Base-by-base conservation (phyloP, 139 green algal species). In the Ettlia oleoabundans region DNA sequence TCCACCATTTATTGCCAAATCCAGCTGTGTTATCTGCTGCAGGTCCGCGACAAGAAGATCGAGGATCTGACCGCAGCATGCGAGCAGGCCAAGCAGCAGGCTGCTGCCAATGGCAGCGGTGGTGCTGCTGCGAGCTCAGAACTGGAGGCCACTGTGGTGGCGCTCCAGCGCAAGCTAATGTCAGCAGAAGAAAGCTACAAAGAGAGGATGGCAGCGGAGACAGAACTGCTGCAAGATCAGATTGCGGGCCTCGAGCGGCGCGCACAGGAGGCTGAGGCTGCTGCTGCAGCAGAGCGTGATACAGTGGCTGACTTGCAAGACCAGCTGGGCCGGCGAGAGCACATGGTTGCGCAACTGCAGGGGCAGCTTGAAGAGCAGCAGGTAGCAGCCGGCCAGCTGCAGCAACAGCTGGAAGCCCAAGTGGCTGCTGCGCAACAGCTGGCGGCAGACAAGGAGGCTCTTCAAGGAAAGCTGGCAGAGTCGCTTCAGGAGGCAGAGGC, bases 1-100 rank as follows among this genome's bases (percentile, higher is more conserved):
- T 51, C 24, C 33, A 18, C 10, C 32, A 62, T 21, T 41, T 62
- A 53, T 15, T 73, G 26, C 43, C 26, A 28, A 22, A 72, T 21
- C 30, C 52, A 64, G 22, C 63, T 41, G 24, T 47, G n/a, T 7
- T 65, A 4, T 47, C 10, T 10, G 26, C 19, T n/a, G 26, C 78
- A 87, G 73, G 75, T 73, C 0, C 79, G 80, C 2, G 86, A 90
- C 53, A 89, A 88, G 51, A 62, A 63, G 13, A 90, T 90, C 28
- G 80, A 71, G 19, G 86, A 89, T 30, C 76, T 89, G 10, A 38
- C 18, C 24, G 72, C 72, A 26, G 72, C 51, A 66, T 66, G 70
- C 32, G 47, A 52, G 10, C 40, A 32, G 7, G 61, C 58, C 78
- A 72, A 62, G 38, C 21, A 47, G 43, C 28, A 51, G 18, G 32